Conservation (phyloP, 805 yeast genomes). For the Wickerhamomyces alni region DNA sequence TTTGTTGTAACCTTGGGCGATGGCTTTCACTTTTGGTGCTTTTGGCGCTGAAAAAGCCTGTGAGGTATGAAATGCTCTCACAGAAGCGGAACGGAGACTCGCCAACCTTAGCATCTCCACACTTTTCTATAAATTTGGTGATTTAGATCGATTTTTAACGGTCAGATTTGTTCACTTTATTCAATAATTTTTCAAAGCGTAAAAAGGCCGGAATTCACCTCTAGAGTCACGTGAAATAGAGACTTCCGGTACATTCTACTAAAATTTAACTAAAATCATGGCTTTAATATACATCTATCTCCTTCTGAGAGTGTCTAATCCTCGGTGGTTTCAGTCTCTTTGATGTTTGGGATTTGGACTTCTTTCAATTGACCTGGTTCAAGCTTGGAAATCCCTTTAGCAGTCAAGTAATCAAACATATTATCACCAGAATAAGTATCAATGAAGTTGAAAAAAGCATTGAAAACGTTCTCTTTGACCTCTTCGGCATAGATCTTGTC, state of each 20-base stretch:
- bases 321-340: slow-evolving; percentile 6
- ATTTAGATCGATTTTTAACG: neutral
- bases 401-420: slow-evolving; percentile 36
- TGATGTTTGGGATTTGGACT: slow-evolving; percentile 18
- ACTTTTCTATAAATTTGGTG: neutral
- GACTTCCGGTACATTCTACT: no score
- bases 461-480: slow-evolving; percentile 77
- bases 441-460: slow-evolving; percentile 86
- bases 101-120: neutral
- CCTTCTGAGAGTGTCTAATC: no score
- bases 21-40: slow-evolving; percentile 7
- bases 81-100: neutral
- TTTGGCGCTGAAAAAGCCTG: slow-evolving; percentile 5
- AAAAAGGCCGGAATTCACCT: no score
- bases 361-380: slow-evolving; percentile 14
- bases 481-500: slow-evolving; percentile 92
- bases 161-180: neutral
- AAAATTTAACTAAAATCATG: no score
- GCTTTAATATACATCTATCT: neutral
- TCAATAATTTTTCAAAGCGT: no score
- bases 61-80: slow-evolving; percentile 6
- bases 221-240: no score
- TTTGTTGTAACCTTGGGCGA: slow-evolving; percentile 14
- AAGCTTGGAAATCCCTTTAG: slow-evolving; percentile 30
- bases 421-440: slow-evolving; percentile 70